Conservation (phyloP, 2,329 filamentous ascomycete species). For the Dothiorella sarmentorum region DNA sequence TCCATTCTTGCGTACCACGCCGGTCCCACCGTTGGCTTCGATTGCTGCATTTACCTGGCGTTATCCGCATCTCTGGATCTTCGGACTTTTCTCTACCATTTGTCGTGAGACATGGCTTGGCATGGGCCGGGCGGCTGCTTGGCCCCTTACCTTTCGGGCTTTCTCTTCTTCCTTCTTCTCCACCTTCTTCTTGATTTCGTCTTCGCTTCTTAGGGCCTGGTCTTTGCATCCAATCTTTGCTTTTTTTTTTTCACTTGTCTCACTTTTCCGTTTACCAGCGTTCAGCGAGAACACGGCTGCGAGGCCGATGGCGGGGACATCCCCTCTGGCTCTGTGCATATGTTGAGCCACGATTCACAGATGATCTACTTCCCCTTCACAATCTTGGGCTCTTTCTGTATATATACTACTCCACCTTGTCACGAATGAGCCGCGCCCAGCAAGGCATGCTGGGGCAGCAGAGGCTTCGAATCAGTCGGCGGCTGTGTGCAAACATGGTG, state of each 20-base stretch:
- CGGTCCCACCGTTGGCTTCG: slow-evolving; percentile 7
- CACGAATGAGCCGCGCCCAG: slow-evolving; percentile 5
- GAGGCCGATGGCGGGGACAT: not conserved
- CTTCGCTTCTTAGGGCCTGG: slow-evolving; percentile 6
- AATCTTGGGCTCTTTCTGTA: not conserved
- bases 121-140: not conserved
- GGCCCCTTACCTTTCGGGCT: not conserved
- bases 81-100: not conserved
- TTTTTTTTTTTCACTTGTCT: not conserved
- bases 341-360: not conserved
- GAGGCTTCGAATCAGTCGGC: not conserved
- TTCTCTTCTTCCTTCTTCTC: not conserved
- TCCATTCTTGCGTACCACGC: not conserved
- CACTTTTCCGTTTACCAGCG: not conserved
- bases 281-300: slow-evolving; percentile 7
- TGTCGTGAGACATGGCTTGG: not conserved
- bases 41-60: slow-evolving; percentile 18
- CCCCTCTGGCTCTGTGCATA: slow-evolving; percentile 1
- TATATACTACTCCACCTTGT: not conserved
- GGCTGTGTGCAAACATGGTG: not conserved
- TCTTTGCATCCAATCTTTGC: not conserved
- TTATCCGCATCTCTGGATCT: not conserved
- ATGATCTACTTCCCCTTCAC: not conserved
- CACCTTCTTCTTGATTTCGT: not conserved
- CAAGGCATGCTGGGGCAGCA: not conserved